These are phyloP conservation scores for Penicillium sp. DNA, from an alignment of 2,329 filamentous ascomycete species.

Conservation along the genomic window DNA sequence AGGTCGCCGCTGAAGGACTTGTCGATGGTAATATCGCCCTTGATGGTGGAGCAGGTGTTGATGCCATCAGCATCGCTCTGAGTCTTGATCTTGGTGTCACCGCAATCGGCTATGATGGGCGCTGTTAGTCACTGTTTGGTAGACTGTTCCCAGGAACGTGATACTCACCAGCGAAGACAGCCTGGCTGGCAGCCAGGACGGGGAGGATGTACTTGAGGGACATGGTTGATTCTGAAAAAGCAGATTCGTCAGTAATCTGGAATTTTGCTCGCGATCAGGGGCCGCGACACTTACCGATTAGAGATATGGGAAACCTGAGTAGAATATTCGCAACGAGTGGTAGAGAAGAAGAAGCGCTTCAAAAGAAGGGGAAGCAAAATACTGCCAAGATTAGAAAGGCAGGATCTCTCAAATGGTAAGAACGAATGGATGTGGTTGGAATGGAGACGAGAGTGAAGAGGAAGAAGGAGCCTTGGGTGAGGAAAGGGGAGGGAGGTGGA, in stretches of 20 bases:
- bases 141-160: not conserved
- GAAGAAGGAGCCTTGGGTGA: constrained; percentile 31
- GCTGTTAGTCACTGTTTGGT: not conserved
- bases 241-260: constrained; percentile 7
- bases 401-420: constrained; percentile 20
- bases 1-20: constrained; percentile 56
- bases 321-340: constrained; percentile 17
- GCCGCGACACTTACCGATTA: constrained; percentile 25
- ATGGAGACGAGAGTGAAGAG: constrained; percentile 32
- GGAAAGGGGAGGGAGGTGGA: constrained; percentile 35
- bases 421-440: constrained; percentile 30
- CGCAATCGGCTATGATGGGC: constrained; percentile 5
- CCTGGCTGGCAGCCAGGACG: constrained; percentile 52
- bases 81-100: constrained; percentile 51
- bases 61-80: constrained; percentile 61
- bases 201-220: constrained; percentile 56
- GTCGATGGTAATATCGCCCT: constrained; percentile 65
- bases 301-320: constrained; percentile 27
- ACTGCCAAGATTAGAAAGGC: constrained; percentile 2
- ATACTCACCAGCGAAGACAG: constrained; percentile 48
- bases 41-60: constrained; percentile 62
- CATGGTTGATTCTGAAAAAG: constrained; percentile 38
- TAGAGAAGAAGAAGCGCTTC: constrained; percentile 15
- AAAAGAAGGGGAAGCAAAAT: constrained; percentile 28
- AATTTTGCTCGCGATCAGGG: not conserved